phyloP scores from a whole-genome alignment of 768 basidiomycete species.

The Kwoniella bestiolae region DNA sequence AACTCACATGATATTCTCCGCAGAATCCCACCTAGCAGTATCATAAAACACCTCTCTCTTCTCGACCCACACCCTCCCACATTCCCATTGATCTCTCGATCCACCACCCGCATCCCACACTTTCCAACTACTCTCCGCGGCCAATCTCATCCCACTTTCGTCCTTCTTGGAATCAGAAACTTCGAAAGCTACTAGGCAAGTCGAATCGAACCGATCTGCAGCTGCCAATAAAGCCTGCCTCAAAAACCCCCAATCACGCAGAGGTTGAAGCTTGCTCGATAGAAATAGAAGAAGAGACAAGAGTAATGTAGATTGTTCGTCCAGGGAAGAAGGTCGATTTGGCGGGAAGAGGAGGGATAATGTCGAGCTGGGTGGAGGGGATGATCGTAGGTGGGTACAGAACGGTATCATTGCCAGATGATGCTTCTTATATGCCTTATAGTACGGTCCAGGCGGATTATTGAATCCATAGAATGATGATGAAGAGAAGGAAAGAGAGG shows the following conservation, averaged over 20 bases:
- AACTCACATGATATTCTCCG: conserved; percentile 67
- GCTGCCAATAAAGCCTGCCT: conserved; percentile 72
- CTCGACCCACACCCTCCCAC: conserved; percentile 94
- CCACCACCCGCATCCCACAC: conserved; percentile 66
- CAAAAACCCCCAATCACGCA: conserved; percentile 69
- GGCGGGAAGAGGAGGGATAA: conserved; percentile 65
- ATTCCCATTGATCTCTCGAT: conserved; percentile 71
- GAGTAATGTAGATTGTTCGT: conserved; percentile 70
- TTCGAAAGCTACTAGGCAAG: conserved; percentile 85
- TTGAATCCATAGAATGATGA: not conserved
- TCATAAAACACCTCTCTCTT: conserved; percentile 94
- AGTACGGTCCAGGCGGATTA: conserved; percentile 29
- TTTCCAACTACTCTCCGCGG: conserved; percentile 83
- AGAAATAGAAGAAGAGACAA: conserved; percentile 76
- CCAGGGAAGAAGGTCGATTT: conserved; percentile 57
- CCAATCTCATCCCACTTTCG: conserved; percentile 77
- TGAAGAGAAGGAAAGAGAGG: not conserved
- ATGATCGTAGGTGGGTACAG: conserved; percentile 62
- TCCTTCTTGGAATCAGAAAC: conserved; percentile 74
- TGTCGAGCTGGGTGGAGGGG: conserved; percentile 64
- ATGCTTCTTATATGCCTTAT: conserved; percentile 56
- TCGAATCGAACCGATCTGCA: conserved; percentile 85
- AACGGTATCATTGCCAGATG: conserved; percentile 57
- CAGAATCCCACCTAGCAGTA: conserved; percentile 73
- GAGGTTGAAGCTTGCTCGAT: conserved; percentile 71